Conservation (phyloP, 2,329 filamentous ascomycete species). For the Talaromyces albobiverticillius region DNA sequence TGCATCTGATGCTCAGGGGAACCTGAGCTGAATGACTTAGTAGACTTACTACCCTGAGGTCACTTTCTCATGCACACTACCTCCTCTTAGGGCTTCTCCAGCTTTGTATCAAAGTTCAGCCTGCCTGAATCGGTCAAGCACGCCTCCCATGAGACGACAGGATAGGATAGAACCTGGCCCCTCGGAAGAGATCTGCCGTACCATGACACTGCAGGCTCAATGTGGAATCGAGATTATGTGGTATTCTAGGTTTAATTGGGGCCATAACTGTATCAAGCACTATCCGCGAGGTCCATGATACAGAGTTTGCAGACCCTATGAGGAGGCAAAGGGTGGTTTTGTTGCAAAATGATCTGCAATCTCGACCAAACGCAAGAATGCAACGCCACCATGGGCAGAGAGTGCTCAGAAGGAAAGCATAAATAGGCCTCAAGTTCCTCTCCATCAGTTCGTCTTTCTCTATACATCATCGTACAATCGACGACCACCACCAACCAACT, state of each 20-base stretch:
- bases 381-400: not conserved
- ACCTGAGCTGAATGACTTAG: not conserved
- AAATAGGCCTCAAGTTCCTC: constrained; percentile 5
- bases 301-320: no score
- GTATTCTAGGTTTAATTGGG: not conserved
- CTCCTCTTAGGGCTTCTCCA: not conserved
- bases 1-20: constrained; percentile 3
- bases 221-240: not conserved
- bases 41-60: not conserved
- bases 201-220: not conserved
- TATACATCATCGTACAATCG: constrained; percentile 3
- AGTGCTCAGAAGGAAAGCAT: not conserved
- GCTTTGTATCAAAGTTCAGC: not conserved
- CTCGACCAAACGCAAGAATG: constrained; percentile 4
- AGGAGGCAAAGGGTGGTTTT: not conserved
- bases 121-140: not conserved
- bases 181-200: not conserved
- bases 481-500: constrained; percentile 5
- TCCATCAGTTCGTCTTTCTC: not conserved
- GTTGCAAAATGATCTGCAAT: not conserved
- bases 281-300: not conserved
- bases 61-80: not conserved
- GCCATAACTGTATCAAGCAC: not conserved
- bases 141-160: no score
- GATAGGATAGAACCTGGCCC: no score